These are phyloP conservation scores for Aspergillus thermomutatus DNA, from an alignment of 2,329 filamentous ascomycete species.

Conservation along the genomic window DNA sequence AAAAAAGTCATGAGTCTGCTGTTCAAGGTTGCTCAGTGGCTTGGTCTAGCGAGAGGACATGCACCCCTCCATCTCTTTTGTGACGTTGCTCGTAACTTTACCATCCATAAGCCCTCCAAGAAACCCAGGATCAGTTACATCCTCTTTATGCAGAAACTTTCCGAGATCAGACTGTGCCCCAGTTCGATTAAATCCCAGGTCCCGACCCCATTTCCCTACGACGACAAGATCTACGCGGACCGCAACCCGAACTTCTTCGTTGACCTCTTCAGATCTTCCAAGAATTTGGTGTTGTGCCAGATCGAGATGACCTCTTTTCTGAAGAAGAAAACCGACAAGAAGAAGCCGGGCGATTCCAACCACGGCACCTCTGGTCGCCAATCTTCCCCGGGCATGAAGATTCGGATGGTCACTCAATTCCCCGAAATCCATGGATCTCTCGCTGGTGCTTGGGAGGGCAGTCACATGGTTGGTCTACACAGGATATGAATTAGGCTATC, in stretches of 20 bases:
- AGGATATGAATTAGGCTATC: neutral
- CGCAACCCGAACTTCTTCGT: conserved; percentile 18
- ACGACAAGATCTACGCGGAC: conserved; percentile 2
- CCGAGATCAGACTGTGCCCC: conserved; percentile 10
- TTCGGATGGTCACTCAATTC: neutral
- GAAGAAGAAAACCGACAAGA: neutral
- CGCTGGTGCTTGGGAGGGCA: neutral
- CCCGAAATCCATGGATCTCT: neutral
- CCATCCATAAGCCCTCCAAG: conserved; percentile 7
- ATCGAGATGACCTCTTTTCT: conserved; percentile 7
- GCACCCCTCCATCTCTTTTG: conserved; percentile 28
- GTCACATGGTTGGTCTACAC: neutral
- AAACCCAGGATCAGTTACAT: conserved; percentile 2
- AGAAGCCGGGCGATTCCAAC: neutral
- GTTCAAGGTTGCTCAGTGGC: conserved; percentile 24
- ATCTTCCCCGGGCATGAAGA: neutral
- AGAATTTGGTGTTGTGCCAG: conserved; percentile 7
- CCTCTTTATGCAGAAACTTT: conserved; percentile 13
- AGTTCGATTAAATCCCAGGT: conserved; percentile 6
- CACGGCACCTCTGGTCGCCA: neutral
- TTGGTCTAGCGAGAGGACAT: conserved; percentile 23
- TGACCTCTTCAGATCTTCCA: conserved; percentile 14
- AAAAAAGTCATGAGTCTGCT: conserved; percentile 14
- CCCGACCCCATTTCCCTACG: conserved; percentile 9
- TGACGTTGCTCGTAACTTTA: conserved; percentile 23